Base-by-base conservation (phyloP, 805 yeast species). In the Monosporozyma aerobia region DNA sequence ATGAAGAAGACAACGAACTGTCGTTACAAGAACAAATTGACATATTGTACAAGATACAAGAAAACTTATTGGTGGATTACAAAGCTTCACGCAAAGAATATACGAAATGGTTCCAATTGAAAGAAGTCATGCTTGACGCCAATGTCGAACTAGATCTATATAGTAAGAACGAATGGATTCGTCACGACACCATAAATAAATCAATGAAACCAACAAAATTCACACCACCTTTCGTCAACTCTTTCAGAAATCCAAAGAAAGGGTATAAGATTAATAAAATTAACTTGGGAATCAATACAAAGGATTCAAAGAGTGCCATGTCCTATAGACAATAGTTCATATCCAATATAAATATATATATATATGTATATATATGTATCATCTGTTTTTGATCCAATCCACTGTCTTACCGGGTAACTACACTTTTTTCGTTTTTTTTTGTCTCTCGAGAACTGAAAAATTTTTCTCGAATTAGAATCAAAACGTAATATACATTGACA, bases 111-210 rank as follows among this genome's bases (percentile, higher is more conserved):
- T 67, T 67, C 39, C 46, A 60, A 10, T 52, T 63, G 23, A 65
- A 65, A 49, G 71, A 68, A 51, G 37, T 65, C 11, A 14, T 68
- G 35, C 53, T 68, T 9, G 69, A 67, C 44, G 69, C 71, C 8
- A 65, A 64, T 51, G 56, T 62, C 3, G 68, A 67, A 51, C 53
- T 67, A 41, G 71, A 68, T 56, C 53, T 68, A 29, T 65, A 56
- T 51, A 63, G 68, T 47, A 54, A 60, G 16, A 57, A 57, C 32
- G 64, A 61, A 25, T 46, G 37, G 30, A 44, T 32, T 25, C 44
- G 19, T 5, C 44, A 37, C 9, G 43, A 39, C 9, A 22, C 44
- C 6, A 9, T 22, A 37, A 37, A 33, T 40, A 16, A 29, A 5
- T 16, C 44, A n/a, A 8, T 13, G 19, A 43, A 27, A 30, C 23